phyloP scores from a whole-genome alignment of 176 grass and related monocot genomes.

The Otatea glauca region DNA sequence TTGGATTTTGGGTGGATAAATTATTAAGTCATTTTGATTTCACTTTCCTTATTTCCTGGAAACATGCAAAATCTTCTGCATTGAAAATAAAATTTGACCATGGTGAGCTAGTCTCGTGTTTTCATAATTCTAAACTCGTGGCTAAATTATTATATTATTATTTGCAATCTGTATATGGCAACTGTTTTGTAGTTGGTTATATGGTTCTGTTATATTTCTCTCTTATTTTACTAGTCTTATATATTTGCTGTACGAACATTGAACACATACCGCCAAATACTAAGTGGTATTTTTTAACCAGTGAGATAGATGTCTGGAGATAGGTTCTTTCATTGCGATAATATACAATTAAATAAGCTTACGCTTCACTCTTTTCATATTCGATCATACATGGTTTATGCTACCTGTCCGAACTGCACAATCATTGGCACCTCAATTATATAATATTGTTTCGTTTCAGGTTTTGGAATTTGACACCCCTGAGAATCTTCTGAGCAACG shows the following conservation, averaged over 20 bases:
- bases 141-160: neutral
- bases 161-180: neutral
- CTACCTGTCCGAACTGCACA: neutral
- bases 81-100: neutral
- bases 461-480: conserved; percentile 92
- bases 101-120: neutral
- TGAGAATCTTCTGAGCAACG: conserved; percentile 82
- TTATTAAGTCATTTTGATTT: neutral
- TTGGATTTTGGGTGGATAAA: neutral
- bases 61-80: neutral
- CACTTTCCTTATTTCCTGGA: neutral
- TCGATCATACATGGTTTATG: neutral
- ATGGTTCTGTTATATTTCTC: neutral
- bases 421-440: conserved; percentile 17
- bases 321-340: neutral
- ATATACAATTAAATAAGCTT: neutral
- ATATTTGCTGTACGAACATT: neutral
- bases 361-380: neutral
- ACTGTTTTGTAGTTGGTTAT: neutral
- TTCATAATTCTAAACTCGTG: neutral
- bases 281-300: neutral
- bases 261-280: neutral
- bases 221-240: neutral
- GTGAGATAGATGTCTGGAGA: neutral
- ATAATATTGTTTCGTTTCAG: conserved; percentile 50